A percentile compares a stretch with the other conserved stretches of the same genome.
phyloP scores from a whole-genome alignment of 768 basidiomycete species.

The Termitomyces eurrhizus region DNA sequence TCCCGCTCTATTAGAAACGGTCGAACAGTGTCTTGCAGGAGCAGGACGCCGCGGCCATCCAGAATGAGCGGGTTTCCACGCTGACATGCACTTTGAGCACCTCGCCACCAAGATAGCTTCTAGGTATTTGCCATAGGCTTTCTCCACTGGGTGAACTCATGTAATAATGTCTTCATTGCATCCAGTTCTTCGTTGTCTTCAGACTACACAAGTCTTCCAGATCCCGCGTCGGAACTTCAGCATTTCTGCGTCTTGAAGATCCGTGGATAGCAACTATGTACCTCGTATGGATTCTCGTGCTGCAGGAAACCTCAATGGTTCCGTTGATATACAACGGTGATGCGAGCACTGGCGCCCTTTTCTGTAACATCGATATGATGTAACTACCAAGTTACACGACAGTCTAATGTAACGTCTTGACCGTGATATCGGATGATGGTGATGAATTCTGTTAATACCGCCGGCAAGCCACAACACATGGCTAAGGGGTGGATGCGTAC shows the following conservation, averaged over 20 bases:
- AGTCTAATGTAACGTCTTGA: background rate
- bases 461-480: too few relatives aligned
- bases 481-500: too few relatives aligned
- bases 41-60: constrained; percentile 28
- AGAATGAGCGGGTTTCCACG: constrained; percentile 9
- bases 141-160: background rate
- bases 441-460: too few relatives aligned
- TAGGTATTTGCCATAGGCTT: constrained; percentile 5
- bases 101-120: constrained; percentile 11
- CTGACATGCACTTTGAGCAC: background rate
- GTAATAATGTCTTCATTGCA: background rate
- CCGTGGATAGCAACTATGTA: background rate
- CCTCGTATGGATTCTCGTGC: background rate
- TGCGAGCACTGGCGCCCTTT: background rate
- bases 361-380: background rate
- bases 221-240: background rate
- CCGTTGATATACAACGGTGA: background rate
- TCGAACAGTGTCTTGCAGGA: constrained; percentile 61
- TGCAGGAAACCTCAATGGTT: background rate
- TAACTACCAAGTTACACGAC: too few relatives aligned
- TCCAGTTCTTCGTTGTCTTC: background rate
- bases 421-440: too few relatives aligned
- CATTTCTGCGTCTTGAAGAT: background rate
- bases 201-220: background rate
- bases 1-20: constrained; percentile 74